A percentile compares a stretch with the other conserved stretches of the same genome.
Evolutionary conservation across 768 basidiomycete species (phyloP).

Genomic region (Boletus subparvulus): DNA sequence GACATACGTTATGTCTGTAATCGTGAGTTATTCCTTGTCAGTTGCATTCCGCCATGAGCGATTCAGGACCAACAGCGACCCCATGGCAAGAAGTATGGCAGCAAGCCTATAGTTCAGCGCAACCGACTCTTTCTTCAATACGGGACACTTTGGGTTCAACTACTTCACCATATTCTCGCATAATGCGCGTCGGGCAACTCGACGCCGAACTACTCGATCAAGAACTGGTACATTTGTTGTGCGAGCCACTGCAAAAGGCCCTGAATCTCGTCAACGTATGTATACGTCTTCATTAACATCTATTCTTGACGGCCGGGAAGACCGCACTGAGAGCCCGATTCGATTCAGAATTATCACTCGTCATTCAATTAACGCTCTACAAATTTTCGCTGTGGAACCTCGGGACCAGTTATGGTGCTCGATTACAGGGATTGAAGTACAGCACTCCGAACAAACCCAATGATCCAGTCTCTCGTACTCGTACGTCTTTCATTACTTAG

Average conservation of each 20-base stretch:
- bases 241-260: slow-evolving; percentile 77
- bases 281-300: slow-evolving; percentile 5
- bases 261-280: slow-evolving; percentile 67
- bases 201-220: slow-evolving; percentile 90
- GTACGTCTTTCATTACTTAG: slow-evolving; percentile 18
- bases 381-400: slow-evolving; percentile 81
- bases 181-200: slow-evolving; percentile 83
- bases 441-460: slow-evolving; percentile 18
- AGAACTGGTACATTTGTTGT: slow-evolving; percentile 78
- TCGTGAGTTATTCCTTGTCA: not conserved
- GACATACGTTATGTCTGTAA: not conserved
- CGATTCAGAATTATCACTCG: slow-evolving; percentile 70
- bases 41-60: slow-evolving; percentile 14
- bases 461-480: slow-evolving; percentile 14
- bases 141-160: slow-evolving; percentile 38
- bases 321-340: slow-evolving; percentile 57
- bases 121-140: slow-evolving; percentile 52
- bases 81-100: slow-evolving; percentile 47
- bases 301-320: slow-evolving; percentile 38
- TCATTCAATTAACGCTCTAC: slow-evolving; percentile 73
- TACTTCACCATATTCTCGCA: slow-evolving; percentile 40
- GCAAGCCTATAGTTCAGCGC: slow-evolving; percentile 61
- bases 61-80: slow-evolving; percentile 1
- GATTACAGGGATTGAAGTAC: slow-evolving; percentile 77
- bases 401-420: slow-evolving; percentile 81